Percentiles rank a stretch among this genome's conserved stretches.
phyloP scores from a whole-genome alignment of 345 rosid genomes.

The Ceriops tagal region DNA sequence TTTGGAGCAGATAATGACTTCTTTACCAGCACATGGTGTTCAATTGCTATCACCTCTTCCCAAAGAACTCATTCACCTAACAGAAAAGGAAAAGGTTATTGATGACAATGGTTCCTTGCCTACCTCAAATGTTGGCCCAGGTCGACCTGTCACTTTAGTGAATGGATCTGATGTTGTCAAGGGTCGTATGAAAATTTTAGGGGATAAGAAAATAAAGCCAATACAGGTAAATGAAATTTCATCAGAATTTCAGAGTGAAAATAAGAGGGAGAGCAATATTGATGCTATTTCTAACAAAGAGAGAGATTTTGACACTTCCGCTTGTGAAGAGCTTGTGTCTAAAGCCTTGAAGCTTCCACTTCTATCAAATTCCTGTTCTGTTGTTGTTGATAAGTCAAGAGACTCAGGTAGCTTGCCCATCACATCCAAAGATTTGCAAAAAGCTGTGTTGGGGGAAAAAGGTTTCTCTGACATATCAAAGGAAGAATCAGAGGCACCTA shows the following conservation, averaged over 20 bases:
- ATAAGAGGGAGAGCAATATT: slow-evolving; percentile 32
- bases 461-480: slow-evolving; percentile 32
- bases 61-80: slow-evolving; percentile 49
- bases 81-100: slow-evolving; percentile 36
- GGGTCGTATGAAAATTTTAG: slow-evolving; percentile 35
- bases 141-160: slow-evolving; percentile 16
- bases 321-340: slow-evolving; percentile 68
- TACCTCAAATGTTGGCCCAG: slow-evolving; percentile 27
- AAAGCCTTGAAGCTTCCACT: slow-evolving; percentile 66
- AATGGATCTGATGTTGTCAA: slow-evolving; percentile 41
- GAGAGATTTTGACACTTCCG: slow-evolving; percentile 34
- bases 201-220: slow-evolving; percentile 43
- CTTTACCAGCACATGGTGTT: slow-evolving; percentile 47
- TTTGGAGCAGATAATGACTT: slow-evolving; percentile 73
- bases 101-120: slow-evolving; percentile 34
- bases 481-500: slow-evolving; percentile 41
- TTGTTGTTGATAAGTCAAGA: slow-evolving; percentile 31
- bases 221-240: slow-evolving; percentile 40
- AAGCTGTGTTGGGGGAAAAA: slow-evolving; percentile 39
- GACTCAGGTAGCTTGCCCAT: slow-evolving; percentile 28
- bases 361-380: slow-evolving; percentile 46
- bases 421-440: slow-evolving; percentile 31
- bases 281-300: slow-evolving; percentile 36
- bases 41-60: slow-evolving; percentile 79
- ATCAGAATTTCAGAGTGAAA: slow-evolving; percentile 34